Base-by-base conservation (phyloP, 2,329 filamentous ascomycete species). In the Fusarium sp. region DNA sequence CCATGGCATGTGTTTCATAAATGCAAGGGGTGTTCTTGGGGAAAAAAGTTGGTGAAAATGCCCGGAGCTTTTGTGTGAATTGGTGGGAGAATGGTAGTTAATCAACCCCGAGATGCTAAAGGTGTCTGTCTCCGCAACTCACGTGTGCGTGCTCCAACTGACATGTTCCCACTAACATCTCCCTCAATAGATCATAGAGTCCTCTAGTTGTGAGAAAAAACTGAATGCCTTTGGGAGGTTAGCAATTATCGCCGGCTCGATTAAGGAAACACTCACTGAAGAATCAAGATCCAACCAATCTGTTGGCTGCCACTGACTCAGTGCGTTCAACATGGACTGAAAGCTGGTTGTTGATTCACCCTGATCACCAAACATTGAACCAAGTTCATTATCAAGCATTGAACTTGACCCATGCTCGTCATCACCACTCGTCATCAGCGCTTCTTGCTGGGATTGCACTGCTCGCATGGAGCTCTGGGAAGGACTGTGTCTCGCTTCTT, bases 401-500 rank as follows among this genome's bases (percentile, higher is more conserved):
- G 59, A 16, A 27, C 30, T 35, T 14, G 59, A 39, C 1, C 20
- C 43, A 18, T 50, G 41, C 2, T 57, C 23, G 2, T 18, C 23
- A 18, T 48, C 43, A 25, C 43, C 37, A 25, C 52, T 32, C 4
- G 57, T 1, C 5, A 60, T 43, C 3, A 62, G n/a, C 1, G 59
- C 18, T 23, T 52, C 60, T 16, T 63, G 43, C 23, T 63, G 59
- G 43, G n/a, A 7, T 18, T 48, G 58, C 1, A 34, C 27, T 1
- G 25, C 65, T 20, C 54, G 43, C 27, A 20, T 34, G 10, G 58
- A 14, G 23, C 10, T n/a, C 23, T 48, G 43, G 6, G 60, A 48
- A 48, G 43, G 43, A 27, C 43, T 58, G 43, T 65, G 68, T 52
- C 59, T 64, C 41, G 68, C 68, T 10, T 80, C 16, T 13, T 64